These are phyloP conservation scores for Pharnaceum exiguum DNA, from an alignment of 148 eudicot genomes.

Conservation along the genomic window DNA sequence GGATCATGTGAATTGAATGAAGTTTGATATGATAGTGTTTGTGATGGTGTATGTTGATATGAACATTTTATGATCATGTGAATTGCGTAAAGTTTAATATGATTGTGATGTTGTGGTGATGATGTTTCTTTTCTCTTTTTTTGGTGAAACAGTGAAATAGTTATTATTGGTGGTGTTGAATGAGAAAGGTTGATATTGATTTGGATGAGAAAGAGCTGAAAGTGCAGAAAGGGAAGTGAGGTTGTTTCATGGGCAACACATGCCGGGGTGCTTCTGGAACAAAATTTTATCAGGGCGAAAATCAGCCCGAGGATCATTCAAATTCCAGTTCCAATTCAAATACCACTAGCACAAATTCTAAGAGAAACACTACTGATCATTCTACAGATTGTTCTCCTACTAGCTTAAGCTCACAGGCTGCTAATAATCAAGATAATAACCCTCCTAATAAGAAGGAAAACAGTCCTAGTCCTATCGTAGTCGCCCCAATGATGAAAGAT, in stretches of 20 bases:
- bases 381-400: constrained; percentile 43
- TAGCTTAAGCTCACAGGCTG: constrained; percentile 41
- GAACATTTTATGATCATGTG: not conserved
- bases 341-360: constrained; percentile 25
- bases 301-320: constrained; percentile 53
- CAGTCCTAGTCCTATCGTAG: constrained; percentile 4
- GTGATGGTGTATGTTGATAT: not conserved
- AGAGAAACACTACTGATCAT: constrained; percentile 24
- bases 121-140: constrained; percentile 5
- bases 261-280: constrained; percentile 84
- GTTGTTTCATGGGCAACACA: constrained; percentile 86
- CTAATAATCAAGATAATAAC: constrained; percentile 32
- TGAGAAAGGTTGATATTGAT: constrained; percentile 26
- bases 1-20: too few relatives aligned
- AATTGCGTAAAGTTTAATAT: constrained; percentile 6
- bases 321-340: constrained; percentile 30
- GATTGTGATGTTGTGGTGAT: constrained; percentile 3
- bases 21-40: too few relatives aligned
- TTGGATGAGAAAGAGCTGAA: constrained; percentile 24
- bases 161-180: constrained; percentile 6
- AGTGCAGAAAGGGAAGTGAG: constrained; percentile 23
- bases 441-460: constrained; percentile 36
- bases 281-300: constrained; percentile 50
- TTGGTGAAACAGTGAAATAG: constrained; percentile 14
- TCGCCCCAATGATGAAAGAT: constrained; percentile 22